Base-by-base conservation (phyloP, 257 asterid species). In the Solanum phureja region DNA sequence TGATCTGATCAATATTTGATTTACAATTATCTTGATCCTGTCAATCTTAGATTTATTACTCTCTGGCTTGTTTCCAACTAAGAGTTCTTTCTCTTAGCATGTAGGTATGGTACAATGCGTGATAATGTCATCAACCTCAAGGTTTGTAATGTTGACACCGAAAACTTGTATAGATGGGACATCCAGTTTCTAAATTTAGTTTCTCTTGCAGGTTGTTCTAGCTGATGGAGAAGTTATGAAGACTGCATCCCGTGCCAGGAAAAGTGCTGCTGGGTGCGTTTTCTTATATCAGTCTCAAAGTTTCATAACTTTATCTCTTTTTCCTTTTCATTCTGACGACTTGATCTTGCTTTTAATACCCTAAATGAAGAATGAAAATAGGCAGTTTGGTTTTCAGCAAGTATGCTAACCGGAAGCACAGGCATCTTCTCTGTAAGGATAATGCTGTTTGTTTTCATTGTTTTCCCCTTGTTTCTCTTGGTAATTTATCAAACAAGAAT, bases 91-190 rank as follows among this genome's bases (percentile, higher is more conserved):
- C 90, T 92, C 88, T 91, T 93, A 93, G 91, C 90, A 91, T 94
- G 95, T 91, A 95, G 99, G 96, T 97, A 97, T 87, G 99, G 99
- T 66, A 97, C 99, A 83, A 97, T 97, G 99, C 98, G 99, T 2
- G 99, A 96, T 91, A 97, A 97, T 82, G 99, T 97, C 90, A 95
- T 97, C 93, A 95, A 87, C 91, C 98, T 97, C 72, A 97, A 96
- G 99, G 99, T 97, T 87, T 69, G 97, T 90, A 64, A 66, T 88
- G 85, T 62, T 71, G 81, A 89, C 58, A 69, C 44, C 71, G 24
- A 87, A 29, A 87, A 42, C 89, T 31, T 87, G 83, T 68, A 44
- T 88, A 72, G 42, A 88, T 85, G 44, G 31, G 88, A 68, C 23
- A 74, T 52, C 89, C 88, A 44, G 40, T 71, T 72, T 88, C 56